Conservation (phyloP, 78 protist genomes). For the Dictyostelium capitatum region DNA sequence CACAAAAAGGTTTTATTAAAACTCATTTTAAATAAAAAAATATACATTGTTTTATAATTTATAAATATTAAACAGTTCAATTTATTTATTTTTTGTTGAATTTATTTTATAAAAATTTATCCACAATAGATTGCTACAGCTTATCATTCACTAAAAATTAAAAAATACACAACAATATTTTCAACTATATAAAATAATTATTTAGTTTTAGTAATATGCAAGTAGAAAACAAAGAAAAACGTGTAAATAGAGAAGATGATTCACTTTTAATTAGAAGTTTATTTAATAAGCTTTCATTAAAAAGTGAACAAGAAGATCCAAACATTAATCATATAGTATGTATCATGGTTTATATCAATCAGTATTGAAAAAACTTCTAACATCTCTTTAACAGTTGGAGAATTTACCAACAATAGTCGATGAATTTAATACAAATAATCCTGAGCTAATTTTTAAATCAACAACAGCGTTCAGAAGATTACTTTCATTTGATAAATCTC, state of each 20-base stretch:
- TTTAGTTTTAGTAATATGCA: no score
- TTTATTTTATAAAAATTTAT: no score
- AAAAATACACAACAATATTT: no score
- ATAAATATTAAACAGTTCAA: no score
- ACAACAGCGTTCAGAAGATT: slow-evolving; percentile 89
- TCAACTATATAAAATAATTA: no score
- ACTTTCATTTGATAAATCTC: slow-evolving; percentile 95
- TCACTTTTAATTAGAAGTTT: slow-evolving; percentile 90
- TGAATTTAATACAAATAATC: slow-evolving; percentile 40
- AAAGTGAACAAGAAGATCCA: slow-evolving; percentile 63
- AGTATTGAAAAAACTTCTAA: not conserved
- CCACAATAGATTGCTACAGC: no score
- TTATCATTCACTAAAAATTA: no score
- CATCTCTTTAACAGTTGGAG: slow-evolving; percentile 23
- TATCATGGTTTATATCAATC: not conserved
- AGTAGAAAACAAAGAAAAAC: no score
- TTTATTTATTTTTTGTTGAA: no score
- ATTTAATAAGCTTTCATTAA: slow-evolving; percentile 81
- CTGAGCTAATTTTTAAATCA: slow-evolving; percentile 39
- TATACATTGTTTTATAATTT: no score
- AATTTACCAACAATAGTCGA: slow-evolving; percentile 26
- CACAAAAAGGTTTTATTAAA: no score
- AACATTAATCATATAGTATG: not conserved
- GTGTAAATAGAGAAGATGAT: slow-evolving; percentile 87
- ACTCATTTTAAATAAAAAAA: no score